Percentiles rank a stretch among this genome's conserved stretches.
phyloP scores from a whole-genome alignment of 1,139 yeast species.

The Candida buenavistaensis region DNA sequence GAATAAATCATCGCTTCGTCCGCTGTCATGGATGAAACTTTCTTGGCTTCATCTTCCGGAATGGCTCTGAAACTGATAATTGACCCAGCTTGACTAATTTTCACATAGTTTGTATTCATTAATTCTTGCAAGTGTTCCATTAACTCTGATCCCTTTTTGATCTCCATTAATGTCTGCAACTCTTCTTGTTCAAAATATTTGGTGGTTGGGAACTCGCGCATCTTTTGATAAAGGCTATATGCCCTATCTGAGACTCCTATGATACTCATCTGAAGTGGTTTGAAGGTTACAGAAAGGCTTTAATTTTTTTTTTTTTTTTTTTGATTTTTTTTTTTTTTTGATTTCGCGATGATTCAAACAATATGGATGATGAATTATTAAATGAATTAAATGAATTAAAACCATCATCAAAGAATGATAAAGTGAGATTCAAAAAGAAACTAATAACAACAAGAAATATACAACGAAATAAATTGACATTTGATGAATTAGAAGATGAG shows the following conservation, averaged over 20 bases:
- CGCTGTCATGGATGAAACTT: slow-evolving; percentile 69
- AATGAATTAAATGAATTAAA: slow-evolving; percentile 6
- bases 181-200: slow-evolving; percentile 61
- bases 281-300: no score
- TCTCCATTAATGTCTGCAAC: slow-evolving; percentile 45
- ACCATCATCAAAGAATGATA: slow-evolving; percentile 4
- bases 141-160: slow-evolving; percentile 42
- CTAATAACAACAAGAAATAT: not conserved
- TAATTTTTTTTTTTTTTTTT: no score
- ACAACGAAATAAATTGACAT: slow-evolving; percentile 10
- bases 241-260: slow-evolving; percentile 48
- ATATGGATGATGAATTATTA: slow-evolving; percentile 9
- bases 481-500: slow-evolving; percentile 9
- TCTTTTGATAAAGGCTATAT: slow-evolving; percentile 53
- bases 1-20: slow-evolving; percentile 94
- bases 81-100: slow-evolving; percentile 63
- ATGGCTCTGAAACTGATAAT: slow-evolving; percentile 76
- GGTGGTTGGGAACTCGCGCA: slow-evolving; percentile 51
- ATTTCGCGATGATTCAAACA: not conserved
- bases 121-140: slow-evolving; percentile 67
- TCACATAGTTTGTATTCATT: slow-evolving; percentile 62
- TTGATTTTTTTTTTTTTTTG: slow-evolving; percentile 7
- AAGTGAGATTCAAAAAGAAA: slow-evolving; percentile 8
- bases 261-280: slow-evolving; percentile 10
- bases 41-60: slow-evolving; percentile 62